Conservation (phyloP, 2,329 filamentous ascomycete species). For the Scytalidium lignicola region DNA sequence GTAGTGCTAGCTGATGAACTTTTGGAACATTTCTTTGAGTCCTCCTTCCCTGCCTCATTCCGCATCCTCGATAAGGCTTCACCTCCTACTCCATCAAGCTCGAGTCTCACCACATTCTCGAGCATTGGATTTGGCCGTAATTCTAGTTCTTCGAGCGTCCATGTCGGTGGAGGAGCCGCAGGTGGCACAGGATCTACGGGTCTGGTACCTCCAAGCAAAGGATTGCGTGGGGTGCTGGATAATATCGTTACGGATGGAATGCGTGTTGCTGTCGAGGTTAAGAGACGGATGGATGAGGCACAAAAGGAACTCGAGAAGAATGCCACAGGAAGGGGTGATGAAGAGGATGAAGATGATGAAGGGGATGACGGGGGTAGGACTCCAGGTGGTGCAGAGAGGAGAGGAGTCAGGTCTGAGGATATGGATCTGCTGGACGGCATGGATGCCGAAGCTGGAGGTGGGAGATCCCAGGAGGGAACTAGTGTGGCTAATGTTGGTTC, state of each 20-base stretch:
- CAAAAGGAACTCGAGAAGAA: conserved; percentile 87
- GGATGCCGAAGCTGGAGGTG: conserved; percentile 59
- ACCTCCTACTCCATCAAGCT: conserved; percentile 43
- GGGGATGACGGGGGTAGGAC: conserved; percentile 44
- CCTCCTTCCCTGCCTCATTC: conserved; percentile 89
- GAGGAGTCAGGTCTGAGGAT: conserved; percentile 62
- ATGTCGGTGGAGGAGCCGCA: conserved; percentile 44
- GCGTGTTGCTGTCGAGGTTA: conserved; percentile 88
- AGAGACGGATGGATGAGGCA: conserved; percentile 90
- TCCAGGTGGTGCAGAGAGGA: conserved; percentile 48
- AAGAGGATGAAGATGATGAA: conserved; percentile 66
- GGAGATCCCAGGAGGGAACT: conserved; percentile 24
- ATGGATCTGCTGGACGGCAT: conserved; percentile 68
- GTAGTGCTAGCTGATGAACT: conserved; percentile 94
- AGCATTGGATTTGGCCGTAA: conserved; percentile 57
- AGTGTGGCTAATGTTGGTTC: conserved; percentile 10
- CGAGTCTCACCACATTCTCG: conserved; percentile 80
- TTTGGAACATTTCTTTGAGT: conserved; percentile 95
- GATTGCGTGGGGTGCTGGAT: conserved; percentile 86
- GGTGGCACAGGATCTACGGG: conserved; percentile 23
- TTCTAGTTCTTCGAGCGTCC: conserved; percentile 36
- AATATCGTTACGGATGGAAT: conserved; percentile 98
- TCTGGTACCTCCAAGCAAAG: conserved; percentile 49
- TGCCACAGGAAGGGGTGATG: conserved; percentile 59
- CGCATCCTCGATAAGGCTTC: conserved; percentile 65